Evolutionary conservation across 2,329 filamentous ascomycete genomes (phyloP), one percentile per base, ranked within the genome.

Genomic region (Colletotrichum orbiculare): DNA sequence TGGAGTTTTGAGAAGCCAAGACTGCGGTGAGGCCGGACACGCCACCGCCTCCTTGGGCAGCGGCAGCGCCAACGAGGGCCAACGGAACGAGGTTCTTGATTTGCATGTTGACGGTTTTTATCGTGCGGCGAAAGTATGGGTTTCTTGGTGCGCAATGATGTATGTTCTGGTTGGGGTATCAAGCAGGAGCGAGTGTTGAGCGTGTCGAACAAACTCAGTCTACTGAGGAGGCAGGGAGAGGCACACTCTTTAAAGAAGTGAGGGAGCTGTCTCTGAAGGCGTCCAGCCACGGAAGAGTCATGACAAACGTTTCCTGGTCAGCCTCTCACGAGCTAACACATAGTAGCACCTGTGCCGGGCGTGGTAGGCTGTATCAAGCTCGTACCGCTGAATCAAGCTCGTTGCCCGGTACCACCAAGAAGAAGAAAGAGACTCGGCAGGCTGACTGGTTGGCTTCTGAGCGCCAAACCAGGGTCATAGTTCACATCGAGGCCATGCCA

Each of bases 1-100:
- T 75, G 12, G 69, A 67, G 49, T 75, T 74, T 58, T 75, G 61
- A 13, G 72, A 69, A 1, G 42, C 63, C 7, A 75, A 57, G 34
- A 69, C 72, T 34, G 70, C 70, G 5, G 69, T 68, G 6, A 75
- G 69, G 34, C 68, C 70, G 33, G 56, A 55, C 12, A 53, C 55
- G 12, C 46, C 60, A 3, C 50, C 55, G 12, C 46, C 60, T 3
- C 50, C 25, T 58, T 69, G 69, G 52, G 58, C 73, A 12, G 71
- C 38, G 39, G 64, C 66, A 25, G 68, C 62, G 12, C 68, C 56
- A 56, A 69, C 71, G 34, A 74, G 35, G n/a, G 61, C 65, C 53
- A 68, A n/a, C 12, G 66, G 35, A 6, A 66, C 12, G 25, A 66
- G 46, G n/a, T 56, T 66, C 39, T 68, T 67, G 49, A 59, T 35